Evolutionary conservation across 257 asterid species (phyloP), one percentile per base, ranked within the genome.

Genomic region (Perilla frutescens): DNA sequence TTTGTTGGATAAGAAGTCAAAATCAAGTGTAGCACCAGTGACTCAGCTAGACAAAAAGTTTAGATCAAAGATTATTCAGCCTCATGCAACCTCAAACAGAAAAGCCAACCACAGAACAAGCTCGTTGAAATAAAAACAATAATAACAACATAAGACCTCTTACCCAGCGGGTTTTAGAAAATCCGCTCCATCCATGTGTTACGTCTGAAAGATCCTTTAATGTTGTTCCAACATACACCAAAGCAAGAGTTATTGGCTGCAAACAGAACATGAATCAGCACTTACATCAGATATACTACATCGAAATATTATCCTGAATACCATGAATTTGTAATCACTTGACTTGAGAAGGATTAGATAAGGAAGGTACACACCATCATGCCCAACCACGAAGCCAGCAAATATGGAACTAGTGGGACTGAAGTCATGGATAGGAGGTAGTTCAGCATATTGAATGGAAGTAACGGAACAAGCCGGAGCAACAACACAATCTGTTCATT

Each of bases 331-430:
- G 34, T 34, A 62, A 51, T 31, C 57, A 63, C 8, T 40, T 5
- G 29, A 63, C 8, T 40, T 5, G 29, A 61, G 60, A 78, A 26
- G 40, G 43, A 50, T 15, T 13, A 7, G 50, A 32, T 15, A 51
- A 34, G 61, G 48, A 51, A 34, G 61, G 48, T 29, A 60, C 65
- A 9, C 81, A 92, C 98, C 90, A 92, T 86, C 97, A 92, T 92
- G 70, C 98, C 98, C 84, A 92, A 76, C 98, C 97, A 92, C 37
- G 98, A 88, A 70, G 97, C 97, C 75, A 92, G 77, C 83, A 87
- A 69, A 80, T 90, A 92, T 41, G 90, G 85, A 66, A 80, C 76
- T 49, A 90, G 32, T 8, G 97, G 64, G 70, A 92, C 90, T 9
- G 98, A 89, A 62, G 97, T 92, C 58, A 92, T 91, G 0, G 98